Evolutionary conservation across 2,329 filamentous ascomycete species (phyloP), one percentile per base, ranked within the genome.

Genomic region (Phoma herbarum): DNA sequence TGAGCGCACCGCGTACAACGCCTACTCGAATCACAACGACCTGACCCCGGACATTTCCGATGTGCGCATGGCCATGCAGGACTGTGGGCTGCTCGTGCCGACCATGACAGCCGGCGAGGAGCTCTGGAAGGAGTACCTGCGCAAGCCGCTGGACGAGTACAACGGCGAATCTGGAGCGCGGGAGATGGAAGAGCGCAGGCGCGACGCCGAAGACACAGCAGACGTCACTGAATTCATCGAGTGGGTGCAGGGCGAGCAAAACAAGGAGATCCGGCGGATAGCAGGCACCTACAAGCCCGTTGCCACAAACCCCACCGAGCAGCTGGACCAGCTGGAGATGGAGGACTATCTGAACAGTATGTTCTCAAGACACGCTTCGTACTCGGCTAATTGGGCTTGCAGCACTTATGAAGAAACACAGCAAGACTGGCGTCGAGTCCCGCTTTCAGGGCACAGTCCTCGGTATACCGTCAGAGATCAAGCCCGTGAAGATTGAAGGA

Each of bases 341-440:
- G 81, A 83, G 64, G 81, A 83, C 59, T 83, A 82, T 59, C 60
- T 83, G 50, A 81, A 77, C 20, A 76, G 77, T 79, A 68, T 14
- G 18, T n/a, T 18, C 16, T 39, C 23, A 4, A n/a, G 14, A n/a
- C 20, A n/a, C 5, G 3, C 35, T 22, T 2, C 1, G 26, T 7
- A 14, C 35, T 6, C 72, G 46, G 33, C 60, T 70, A 53, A 69
- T 60, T 25, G 28, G 25, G 18, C 33, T 25, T 48, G 16, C 64
- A 91, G 90, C 88, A 4, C 81, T 98, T 41, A 97, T 96, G 78
- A 95, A 93, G 79, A 97, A 96, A 73, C 91, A 96, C 76, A 93
- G 89, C 79, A 96, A 95, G 69, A 91, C 90, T 0, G 91, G 90
- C 62, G 92, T 96, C 70, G 93, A 96, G 71, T 89, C 89, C 10